Base-by-base conservation (phyloP, 495 filamentous ascomycete species). In the Parathielavia appendiculata region DNA sequence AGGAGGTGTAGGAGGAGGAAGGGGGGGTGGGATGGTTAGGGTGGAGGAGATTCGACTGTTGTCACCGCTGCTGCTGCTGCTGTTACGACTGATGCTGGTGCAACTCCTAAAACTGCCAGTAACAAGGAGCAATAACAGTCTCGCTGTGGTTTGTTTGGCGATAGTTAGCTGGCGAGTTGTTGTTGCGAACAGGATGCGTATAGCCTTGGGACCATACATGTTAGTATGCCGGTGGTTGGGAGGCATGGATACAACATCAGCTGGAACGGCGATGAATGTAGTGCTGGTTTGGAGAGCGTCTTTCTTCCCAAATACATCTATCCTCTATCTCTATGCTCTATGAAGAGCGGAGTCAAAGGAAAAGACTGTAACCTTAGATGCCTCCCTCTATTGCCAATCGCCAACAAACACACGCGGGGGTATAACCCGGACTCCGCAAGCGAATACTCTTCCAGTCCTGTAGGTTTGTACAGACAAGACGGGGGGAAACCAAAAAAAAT, bases 361-460 rank as follows among this genome's bases (percentile, higher is more conserved):
- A 47, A 39, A 1, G 13, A 41, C 26, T n/a, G 5, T 4, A n/a
- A 17, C n/a, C 30, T n/a, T 19, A 47, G 10, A 5, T n/a, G 19
- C n/a, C 34, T 57, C 54, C n/a, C 13, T 19, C 35, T n/a, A 35
- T 12, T 7, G 4, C 13, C 45, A 19, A 38, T 36, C 9, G 41
- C 30, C 40, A 36, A 50, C 46, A 6, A n/a, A n/a, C n/a, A 17
- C 54, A 35, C 54, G n/a, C n/a, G n/a, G 45, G 43, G 54, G 54
- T 48, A 48, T 57, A 32, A 50, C 45, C 54, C 54, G 54, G 54
- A 40, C 54, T 57, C 44, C 54, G 43, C 43, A 39, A 39, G 45
- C 12, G 13, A 26, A 32, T 38, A 43, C 45, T n/a, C 22, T 13
- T 38, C 34, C 36, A 48, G 38, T 47, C 40, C 14, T 40, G 47